Conservation (phyloP, 805 yeast species). For the Crinitomyces ghanaensis region DNA sequence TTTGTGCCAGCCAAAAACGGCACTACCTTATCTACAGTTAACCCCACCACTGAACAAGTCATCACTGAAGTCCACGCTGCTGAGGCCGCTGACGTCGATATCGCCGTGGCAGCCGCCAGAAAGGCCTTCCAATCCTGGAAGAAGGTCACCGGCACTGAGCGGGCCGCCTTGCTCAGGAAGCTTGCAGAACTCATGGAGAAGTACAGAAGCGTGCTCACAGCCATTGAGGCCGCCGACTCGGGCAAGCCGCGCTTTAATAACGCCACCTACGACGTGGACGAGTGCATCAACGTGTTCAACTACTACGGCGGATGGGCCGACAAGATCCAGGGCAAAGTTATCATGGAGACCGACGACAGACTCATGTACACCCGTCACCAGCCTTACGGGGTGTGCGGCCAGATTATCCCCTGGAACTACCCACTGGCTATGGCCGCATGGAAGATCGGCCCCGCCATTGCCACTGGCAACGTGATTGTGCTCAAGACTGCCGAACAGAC, state of each 20-base stretch:
- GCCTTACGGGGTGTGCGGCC: conserved; percentile 93
- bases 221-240: conserved; percentile 77
- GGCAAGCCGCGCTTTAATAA: conserved; percentile 60
- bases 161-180: conserved; percentile 52
- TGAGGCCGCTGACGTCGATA: conserved; percentile 63
- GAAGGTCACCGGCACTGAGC: conserved; percentile 49
- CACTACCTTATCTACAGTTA: conserved; percentile 48
- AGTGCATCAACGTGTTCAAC: conserved; percentile 59
- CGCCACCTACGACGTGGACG: conserved; percentile 65
- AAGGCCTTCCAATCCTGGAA: conserved; percentile 73
- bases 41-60: conserved; percentile 66
- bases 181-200: conserved; percentile 71
- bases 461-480: conserved; percentile 81
- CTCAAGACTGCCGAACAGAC: conserved; percentile 89
- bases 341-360: conserved; percentile 64
- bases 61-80: conserved; percentile 66
- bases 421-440: conserved; percentile 89
- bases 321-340: conserved; percentile 63
- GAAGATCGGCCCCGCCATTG: conserved; percentile 90
- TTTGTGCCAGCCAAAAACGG: conserved; percentile 51
- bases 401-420: conserved; percentile 95
- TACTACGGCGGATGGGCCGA: conserved; percentile 90
- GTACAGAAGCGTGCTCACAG: conserved; percentile 59
- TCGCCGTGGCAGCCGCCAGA: conserved; percentile 78
- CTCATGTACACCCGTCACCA: conserved; percentile 74